Conservation (phyloP, 164 flowering plant species). For the Umbilicus rupestris region DNA sequence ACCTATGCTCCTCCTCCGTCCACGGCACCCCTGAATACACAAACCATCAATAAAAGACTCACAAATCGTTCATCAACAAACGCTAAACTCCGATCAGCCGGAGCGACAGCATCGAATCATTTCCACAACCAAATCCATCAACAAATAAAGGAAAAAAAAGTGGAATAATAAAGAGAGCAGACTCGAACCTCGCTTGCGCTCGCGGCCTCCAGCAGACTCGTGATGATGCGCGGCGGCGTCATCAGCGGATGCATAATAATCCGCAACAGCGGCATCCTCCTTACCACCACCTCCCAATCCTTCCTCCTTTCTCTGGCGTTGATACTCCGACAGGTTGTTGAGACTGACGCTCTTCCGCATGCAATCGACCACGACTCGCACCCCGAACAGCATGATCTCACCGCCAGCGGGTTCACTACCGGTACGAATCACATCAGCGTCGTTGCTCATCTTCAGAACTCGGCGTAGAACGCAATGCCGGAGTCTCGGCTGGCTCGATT, state of each 20-base stretch:
- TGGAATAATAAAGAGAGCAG: no score
- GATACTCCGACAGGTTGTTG: conserved; percentile 72
- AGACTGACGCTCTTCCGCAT: conserved; percentile 78
- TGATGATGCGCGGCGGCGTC: conserved; percentile 29
- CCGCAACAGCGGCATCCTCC: conserved; percentile 12
- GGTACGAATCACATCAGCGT: no score
- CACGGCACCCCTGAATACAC: conserved; percentile 48
- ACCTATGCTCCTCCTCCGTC: conserved; percentile 75
- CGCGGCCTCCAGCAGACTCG: conserved; percentile 28
- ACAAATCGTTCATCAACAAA: no score
- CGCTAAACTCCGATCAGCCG: neutral
- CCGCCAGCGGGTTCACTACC: conserved; percentile 3
- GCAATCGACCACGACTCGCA: conserved; percentile 56
- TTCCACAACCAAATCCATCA: neutral
- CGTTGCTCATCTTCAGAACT: neutral
- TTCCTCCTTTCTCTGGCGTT: conserved; percentile 24
- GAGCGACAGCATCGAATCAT: neutral
- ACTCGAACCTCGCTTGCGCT: conserved; percentile 67
- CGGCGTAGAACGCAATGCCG: neutral
- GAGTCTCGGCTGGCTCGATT: no score
- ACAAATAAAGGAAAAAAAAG: conserved; percentile 11
- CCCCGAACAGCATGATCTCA: conserved; percentile 82
- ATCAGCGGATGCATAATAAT: conserved; percentile 59
- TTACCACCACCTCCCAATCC: conserved; percentile 4
- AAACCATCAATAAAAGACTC: neutral